These are phyloP conservation scores for Blastobotrys parvus DNA, from an alignment of 805 yeast species.

Conservation along the genomic window DNA sequence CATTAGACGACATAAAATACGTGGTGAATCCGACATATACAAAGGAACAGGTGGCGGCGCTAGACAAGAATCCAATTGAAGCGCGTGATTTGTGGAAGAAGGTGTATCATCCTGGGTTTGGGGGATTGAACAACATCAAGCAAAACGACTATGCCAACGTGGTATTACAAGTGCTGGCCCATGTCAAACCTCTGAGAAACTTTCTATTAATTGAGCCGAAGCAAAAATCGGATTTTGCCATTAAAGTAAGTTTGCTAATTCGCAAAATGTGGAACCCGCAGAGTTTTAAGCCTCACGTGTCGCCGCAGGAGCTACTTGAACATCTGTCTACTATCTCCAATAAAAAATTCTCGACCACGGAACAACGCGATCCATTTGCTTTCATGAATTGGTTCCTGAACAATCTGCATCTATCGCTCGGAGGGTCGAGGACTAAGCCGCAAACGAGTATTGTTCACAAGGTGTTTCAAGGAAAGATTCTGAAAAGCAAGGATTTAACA, in stretches of 20 bases:
- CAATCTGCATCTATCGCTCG: conserved; percentile 30
- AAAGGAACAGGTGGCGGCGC: conserved; percentile 24
- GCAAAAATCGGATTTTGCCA: background rate
- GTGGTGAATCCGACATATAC: conserved; percentile 46
- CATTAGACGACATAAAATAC: conserved; percentile 44
- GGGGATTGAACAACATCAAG: conserved; percentile 53
- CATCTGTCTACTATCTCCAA: conserved; percentile 37
- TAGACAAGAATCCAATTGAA: conserved; percentile 23
- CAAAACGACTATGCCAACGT: conserved; percentile 50
- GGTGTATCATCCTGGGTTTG: conserved; percentile 50
- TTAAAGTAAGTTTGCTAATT: conserved; percentile 32
- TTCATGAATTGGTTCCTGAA: conserved; percentile 57
- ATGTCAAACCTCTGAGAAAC: conserved; percentile 43
- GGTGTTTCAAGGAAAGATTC: conserved; percentile 48
- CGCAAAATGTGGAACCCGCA: conserved; percentile 58
- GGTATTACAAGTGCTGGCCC: conserved; percentile 47
- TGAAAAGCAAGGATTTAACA: conserved; percentile 25
- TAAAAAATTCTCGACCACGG: conserved; percentile 33
- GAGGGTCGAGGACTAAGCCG: conserved; percentile 20
- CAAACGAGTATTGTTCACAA: conserved; percentile 27
- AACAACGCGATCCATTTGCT: conserved; percentile 43
- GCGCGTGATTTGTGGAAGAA: conserved; percentile 37
- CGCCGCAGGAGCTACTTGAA: conserved; percentile 59
- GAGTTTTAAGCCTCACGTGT: conserved; percentile 52
- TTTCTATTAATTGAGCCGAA: conserved; percentile 29